Percentiles rank a stretch among this genome's conserved stretches.
These are phyloP conservation scores for Drechslerella coelobrocha DNA, from an alignment of 2,329 filamentous ascomycete species.

Conservation along the genomic window DNA sequence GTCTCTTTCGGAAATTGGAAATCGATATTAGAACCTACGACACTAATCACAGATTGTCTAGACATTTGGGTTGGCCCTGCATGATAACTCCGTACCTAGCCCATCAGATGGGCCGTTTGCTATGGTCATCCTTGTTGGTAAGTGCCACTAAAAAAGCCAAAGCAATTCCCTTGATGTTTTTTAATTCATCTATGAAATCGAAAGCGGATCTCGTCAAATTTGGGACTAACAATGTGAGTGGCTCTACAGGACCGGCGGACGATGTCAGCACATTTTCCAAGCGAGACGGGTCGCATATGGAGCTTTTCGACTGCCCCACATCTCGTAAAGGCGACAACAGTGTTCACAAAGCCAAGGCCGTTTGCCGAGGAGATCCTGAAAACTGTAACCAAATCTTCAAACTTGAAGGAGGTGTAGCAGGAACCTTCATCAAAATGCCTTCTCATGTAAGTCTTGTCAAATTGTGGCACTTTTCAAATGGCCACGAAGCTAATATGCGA, in stretches of 20 bases:
- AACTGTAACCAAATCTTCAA: conserved; percentile 38
- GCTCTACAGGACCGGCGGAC: conserved; percentile 55
- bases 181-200: conserved; percentile 10
- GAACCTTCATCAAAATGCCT: conserved; percentile 38
- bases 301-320: conserved; percentile 58
- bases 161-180: conserved; percentile 3
- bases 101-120: conserved; percentile 30
- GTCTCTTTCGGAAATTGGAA: conserved; percentile 9
- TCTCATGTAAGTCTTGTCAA: conserved; percentile 29
- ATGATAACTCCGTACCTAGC: conserved; percentile 28
- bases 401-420: conserved; percentile 35
- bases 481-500: conserved; percentile 16
- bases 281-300: conserved; percentile 62
- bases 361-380: conserved; percentile 38
- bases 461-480: background rate
- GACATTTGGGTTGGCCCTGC: conserved; percentile 43
- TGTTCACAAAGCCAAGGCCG: conserved; percentile 35
- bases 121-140: conserved; percentile 40
- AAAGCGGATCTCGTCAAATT: conserved; percentile 6
- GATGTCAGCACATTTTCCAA: conserved; percentile 58
- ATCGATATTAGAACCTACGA: conserved; percentile 4
- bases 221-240: conserved; percentile 24
- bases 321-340: conserved; percentile 30
- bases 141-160: conserved; percentile 6
- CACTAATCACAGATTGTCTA: conserved; percentile 12